These are phyloP conservation scores for Colletotrichum lentis DNA, from an alignment of 2,329 filamentous ascomycete genomes.

Conservation along the genomic window DNA sequence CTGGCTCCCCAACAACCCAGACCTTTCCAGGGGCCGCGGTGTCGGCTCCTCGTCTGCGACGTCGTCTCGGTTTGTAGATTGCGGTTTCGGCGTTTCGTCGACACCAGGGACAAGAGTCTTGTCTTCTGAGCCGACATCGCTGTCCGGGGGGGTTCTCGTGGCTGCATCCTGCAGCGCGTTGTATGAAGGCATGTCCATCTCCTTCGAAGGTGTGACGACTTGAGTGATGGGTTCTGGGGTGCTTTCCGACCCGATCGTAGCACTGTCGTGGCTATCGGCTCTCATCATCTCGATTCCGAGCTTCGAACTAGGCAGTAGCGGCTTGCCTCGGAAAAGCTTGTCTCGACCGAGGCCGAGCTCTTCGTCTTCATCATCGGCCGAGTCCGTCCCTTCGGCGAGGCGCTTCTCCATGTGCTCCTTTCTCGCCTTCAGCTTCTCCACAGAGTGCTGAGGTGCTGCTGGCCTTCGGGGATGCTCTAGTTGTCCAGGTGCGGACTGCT, in stretches of 20 bases:
- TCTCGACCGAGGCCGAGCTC: slow-evolving; percentile 70
- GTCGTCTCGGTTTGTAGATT: slow-evolving; percentile 38
- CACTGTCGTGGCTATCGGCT: slow-evolving; percentile 90
- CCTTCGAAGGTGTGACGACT: slow-evolving; percentile 59
- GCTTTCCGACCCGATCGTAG: slow-evolving; percentile 61
- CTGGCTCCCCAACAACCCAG: slow-evolving; percentile 7
- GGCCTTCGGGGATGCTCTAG: slow-evolving; percentile 60
- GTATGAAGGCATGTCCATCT: slow-evolving; percentile 47
- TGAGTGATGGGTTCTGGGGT: slow-evolving; percentile 62
- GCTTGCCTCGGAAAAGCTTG: slow-evolving; percentile 62
- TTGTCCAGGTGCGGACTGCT: slow-evolving; percentile 71
- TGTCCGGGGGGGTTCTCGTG: slow-evolving; percentile 45
- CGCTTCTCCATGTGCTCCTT: slow-evolving; percentile 78
- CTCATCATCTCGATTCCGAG: slow-evolving; percentile 98
- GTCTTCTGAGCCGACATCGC: slow-evolving; percentile 39
- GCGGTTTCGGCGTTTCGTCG: slow-evolving; percentile 57
- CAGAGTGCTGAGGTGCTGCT: slow-evolving; percentile 67
- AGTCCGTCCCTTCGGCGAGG: slow-evolving; percentile 78
- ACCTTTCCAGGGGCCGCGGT: slow-evolving; percentile 46
- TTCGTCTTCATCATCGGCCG: slow-evolving; percentile 94
- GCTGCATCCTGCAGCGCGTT: slow-evolving; percentile 40
- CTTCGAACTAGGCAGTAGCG: slow-evolving; percentile 79
- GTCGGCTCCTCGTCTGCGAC: slow-evolving; percentile 51
- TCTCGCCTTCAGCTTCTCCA: slow-evolving; percentile 78
- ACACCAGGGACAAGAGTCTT: slow-evolving; percentile 40